Conservation (phyloP, 495 filamentous ascomycete genomes). For the Aspergillus bertholletiae region DNA sequence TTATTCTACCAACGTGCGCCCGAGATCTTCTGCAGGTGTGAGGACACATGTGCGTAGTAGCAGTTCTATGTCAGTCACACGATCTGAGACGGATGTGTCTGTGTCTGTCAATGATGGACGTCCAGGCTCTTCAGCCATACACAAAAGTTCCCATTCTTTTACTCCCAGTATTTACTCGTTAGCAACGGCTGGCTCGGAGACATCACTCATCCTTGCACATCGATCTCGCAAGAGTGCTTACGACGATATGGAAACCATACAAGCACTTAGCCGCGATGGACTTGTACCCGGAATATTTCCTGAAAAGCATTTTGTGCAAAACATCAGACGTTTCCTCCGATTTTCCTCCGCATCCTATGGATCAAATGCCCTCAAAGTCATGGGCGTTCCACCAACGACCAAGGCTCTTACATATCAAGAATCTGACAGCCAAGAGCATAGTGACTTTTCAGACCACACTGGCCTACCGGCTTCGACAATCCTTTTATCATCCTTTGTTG, state of each 20-base stretch:
- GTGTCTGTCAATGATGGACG: constrained; percentile 29
- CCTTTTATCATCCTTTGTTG: constrained; percentile 71
- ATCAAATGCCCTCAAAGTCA: constrained; percentile 62
- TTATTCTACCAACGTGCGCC: constrained; percentile 48
- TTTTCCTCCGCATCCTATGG: constrained; percentile 79
- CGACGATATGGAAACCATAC: constrained; percentile 51
- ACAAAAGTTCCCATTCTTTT: constrained; percentile 31
- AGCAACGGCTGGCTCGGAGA: constrained; percentile 59
- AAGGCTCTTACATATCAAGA: constrained; percentile 34
- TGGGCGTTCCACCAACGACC: constrained; percentile 57
- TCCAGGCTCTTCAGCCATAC: constrained; percentile 29
- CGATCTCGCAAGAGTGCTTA: constrained; percentile 51
- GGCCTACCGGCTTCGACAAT: constrained; percentile 65
- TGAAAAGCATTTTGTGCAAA: constrained; percentile 60
- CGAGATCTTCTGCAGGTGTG: constrained; percentile 44
- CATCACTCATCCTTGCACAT: constrained; percentile 59
- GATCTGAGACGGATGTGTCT: constrained; percentile 43
- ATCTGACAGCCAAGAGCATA: constrained; percentile 59
- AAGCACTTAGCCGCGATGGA: constrained; percentile 53
- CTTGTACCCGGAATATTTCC: constrained; percentile 64
- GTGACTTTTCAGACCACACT: constrained; percentile 69
- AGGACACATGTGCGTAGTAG: constrained; percentile 47
- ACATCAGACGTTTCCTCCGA: constrained; percentile 70
- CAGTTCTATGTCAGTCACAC: constrained; percentile 44
- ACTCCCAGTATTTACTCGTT: constrained; percentile 69